phyloP scores from a whole-genome alignment of 2,329 filamentous ascomycete genomes.

The Fusarium clavum region DNA sequence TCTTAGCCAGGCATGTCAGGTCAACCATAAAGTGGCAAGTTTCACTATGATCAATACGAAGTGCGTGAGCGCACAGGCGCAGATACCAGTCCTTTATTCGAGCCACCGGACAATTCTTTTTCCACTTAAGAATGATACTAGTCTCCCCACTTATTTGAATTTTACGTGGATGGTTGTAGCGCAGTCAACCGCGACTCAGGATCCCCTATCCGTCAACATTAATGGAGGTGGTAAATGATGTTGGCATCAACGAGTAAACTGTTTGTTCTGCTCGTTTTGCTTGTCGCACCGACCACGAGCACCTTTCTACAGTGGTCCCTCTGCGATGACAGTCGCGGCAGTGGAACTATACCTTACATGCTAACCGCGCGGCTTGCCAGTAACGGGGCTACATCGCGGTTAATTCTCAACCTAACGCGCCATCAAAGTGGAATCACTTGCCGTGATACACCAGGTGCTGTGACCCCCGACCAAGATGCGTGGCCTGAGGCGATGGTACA shows the following conservation, averaged over 20 bases:
- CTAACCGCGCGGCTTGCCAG: not conserved
- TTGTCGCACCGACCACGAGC: not conserved
- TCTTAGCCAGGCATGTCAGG: too few species aligned
- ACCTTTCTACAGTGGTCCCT: not conserved
- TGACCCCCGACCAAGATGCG: not conserved
- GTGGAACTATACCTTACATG: not conserved
- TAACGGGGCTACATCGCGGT: not conserved
- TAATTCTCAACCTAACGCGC: not conserved
- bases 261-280: not conserved
- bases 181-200: not conserved
- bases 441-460: not conserved
- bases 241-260: accelerated
- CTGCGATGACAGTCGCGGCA: not conserved
- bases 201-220: not conserved
- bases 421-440: not conserved
- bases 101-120: too few species aligned
- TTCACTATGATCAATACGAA: too few species aligned
- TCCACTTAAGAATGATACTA: too few species aligned
- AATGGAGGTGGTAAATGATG: not conserved
- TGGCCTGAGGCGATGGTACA: not conserved
- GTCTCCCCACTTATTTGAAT: too few species aligned
- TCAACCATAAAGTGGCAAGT: too few species aligned
- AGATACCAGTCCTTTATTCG: too few species aligned
- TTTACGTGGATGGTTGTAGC: not conserved
- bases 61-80: too few species aligned